These are phyloP conservation scores for Globisporangium parvum DNA, from an alignment of 352 stramenopile genomes.

Conservation along the genomic window DNA sequence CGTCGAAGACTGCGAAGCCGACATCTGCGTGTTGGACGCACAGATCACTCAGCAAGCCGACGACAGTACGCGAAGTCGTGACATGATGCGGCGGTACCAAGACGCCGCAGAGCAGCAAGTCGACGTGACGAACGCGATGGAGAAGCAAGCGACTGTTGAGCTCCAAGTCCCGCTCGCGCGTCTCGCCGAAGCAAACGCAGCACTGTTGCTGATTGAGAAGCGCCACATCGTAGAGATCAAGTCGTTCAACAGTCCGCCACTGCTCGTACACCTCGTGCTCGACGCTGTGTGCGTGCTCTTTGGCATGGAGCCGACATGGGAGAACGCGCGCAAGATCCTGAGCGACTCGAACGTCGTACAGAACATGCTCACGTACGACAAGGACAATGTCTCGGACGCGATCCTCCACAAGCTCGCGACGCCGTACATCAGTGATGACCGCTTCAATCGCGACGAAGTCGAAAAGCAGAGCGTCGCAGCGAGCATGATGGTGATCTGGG, in stretches of 20 bases:
- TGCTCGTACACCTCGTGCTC: conserved; percentile 63
- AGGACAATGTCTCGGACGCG: conserved; percentile 45
- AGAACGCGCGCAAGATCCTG: conserved; percentile 57
- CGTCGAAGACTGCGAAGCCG: conserved; percentile 13
- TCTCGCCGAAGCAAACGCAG: conserved; percentile 62
- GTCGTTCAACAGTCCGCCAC: conserved; percentile 67
- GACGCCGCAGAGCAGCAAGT: conserved; percentile 55
- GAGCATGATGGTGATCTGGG: conserved; percentile 74
- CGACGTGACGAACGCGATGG: conserved; percentile 55
- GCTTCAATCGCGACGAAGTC: conserved; percentile 60
- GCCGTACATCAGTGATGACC: conserved; percentile 44
- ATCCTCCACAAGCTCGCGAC: conserved; percentile 34
- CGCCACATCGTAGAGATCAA: conserved; percentile 81
- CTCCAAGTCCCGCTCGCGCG: conserved; percentile 52
- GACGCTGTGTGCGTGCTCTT: conserved; percentile 74
- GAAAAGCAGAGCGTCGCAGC: conserved; percentile 73
- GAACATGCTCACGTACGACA: conserved; percentile 64
- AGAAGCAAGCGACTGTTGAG: conserved; percentile 44
- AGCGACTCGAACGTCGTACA: conserved; percentile 67
- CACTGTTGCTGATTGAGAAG: conserved; percentile 57
- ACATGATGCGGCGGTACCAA: conserved; percentile 61
- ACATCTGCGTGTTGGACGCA: conserved; percentile 24
- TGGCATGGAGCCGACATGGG: conserved; percentile 60
- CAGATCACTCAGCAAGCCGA: conserved; percentile 32
- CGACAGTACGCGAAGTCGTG: conserved; percentile 36